Evolutionary conservation across 805 yeast species (phyloP).

Genomic region (Starmerella gropengiesseri): DNA sequence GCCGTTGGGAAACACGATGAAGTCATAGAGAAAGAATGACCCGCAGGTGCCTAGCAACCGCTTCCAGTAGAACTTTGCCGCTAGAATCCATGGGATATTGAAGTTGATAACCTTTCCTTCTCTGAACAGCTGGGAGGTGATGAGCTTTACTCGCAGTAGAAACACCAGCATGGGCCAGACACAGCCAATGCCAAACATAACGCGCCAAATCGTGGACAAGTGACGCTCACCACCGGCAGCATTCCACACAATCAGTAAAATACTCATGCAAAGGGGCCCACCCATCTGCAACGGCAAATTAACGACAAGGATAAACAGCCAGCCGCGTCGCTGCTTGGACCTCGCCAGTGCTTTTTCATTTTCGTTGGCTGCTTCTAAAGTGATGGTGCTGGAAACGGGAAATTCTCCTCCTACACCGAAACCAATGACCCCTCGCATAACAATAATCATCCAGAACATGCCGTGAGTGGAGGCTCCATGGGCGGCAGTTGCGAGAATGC

Average conservation of each 20-base stretch:
- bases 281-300: constrained; percentile 66
- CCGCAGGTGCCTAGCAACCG: constrained; percentile 63
- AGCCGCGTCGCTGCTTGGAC: constrained; percentile 43
- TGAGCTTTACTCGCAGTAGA: constrained; percentile 59
- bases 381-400: constrained; percentile 56
- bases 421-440: constrained; percentile 63
- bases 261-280: constrained; percentile 64
- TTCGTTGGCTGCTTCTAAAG: constrained; percentile 58
- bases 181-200: constrained; percentile 59
- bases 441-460: constrained; percentile 66
- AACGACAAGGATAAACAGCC: constrained; percentile 53
- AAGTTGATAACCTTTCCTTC: constrained; percentile 49
- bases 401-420: constrained; percentile 74
- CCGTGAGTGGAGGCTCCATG: constrained; percentile 50
- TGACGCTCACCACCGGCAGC: constrained; percentile 40
- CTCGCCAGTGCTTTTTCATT: constrained; percentile 2
- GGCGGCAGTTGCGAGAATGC: constrained; percentile 56
- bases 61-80: constrained; percentile 56
- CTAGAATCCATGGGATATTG: constrained; percentile 48
- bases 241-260: constrained; percentile 56
- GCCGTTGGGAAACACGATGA: constrained; percentile 72
- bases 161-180: constrained; percentile 67
- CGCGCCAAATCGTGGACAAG: constrained; percentile 54
- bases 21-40: constrained; percentile 72
- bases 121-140: constrained; percentile 52